Conservation (phyloP, 2,329 filamentous ascomycete species). For the Magnaporthales sp. region DNA sequence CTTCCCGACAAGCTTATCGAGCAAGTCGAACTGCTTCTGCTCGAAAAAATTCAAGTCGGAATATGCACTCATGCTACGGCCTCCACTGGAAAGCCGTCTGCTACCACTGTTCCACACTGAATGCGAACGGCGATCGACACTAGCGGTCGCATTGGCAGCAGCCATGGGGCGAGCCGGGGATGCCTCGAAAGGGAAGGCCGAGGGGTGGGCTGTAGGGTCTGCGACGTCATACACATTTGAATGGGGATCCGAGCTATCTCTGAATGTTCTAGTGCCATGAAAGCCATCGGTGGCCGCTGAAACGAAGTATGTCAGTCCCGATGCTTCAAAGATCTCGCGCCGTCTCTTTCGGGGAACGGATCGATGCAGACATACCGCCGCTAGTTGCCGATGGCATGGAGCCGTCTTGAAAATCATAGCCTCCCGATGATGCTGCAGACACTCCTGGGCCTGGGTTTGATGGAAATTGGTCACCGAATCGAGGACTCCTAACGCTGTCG, state of each 20-base stretch:
- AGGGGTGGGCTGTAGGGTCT: not conserved
- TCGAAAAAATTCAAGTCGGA: constrained; percentile 14
- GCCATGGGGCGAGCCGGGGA: not conserved
- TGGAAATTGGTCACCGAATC: not conserved
- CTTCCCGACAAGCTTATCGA: constrained; percentile 10
- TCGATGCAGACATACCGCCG: not conserved
- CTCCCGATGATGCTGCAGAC: not conserved
- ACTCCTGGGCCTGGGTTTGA: not conserved
- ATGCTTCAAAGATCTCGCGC: not conserved
- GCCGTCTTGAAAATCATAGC: not conserved
- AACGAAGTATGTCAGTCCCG: not conserved
- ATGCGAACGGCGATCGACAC: constrained; percentile 3
- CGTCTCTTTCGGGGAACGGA: not conserved
- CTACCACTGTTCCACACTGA: not conserved
- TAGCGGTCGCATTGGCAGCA: not conserved
- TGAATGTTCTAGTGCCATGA: not conserved
- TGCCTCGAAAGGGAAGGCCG: not conserved
- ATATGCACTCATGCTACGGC: not conserved
- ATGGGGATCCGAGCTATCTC: not conserved
- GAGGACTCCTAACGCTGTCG: not conserved
- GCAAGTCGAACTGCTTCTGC: constrained; percentile 11
- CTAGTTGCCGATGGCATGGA: not conserved
- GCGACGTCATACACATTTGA: constrained; percentile 2
- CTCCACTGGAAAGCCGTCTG: constrained; percentile 17
- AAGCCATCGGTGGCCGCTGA: not conserved